These are phyloP conservation scores for Tetradesmus lagerheimii DNA, from an alignment of 139 green algal genomes.

Conservation along the genomic window DNA sequence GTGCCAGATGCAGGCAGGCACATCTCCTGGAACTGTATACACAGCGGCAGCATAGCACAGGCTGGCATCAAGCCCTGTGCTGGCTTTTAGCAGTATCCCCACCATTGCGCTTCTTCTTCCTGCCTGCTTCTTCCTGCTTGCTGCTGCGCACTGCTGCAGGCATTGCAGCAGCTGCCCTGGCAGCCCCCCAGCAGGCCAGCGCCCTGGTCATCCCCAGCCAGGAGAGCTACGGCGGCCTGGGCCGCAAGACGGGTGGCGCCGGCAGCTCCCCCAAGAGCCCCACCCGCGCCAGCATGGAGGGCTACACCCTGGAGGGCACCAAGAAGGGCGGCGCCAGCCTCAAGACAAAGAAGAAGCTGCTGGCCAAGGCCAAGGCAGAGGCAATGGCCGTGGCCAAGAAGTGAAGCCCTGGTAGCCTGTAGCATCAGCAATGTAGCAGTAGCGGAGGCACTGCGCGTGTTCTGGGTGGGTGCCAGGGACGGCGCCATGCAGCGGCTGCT, in stretches of 20 bases:
- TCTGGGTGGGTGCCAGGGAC: background rate
- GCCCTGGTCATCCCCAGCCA: constrained; percentile 46
- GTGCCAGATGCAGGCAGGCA: no score
- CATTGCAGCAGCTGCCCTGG: constrained; percentile 41
- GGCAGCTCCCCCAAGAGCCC: constrained; percentile 50
- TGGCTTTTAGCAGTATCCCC: no score
- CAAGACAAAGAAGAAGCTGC: constrained; percentile 64
- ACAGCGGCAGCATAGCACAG: no score
- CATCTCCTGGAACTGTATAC: no score
- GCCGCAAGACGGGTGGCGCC: constrained; percentile 26
- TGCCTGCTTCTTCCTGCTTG: background rate
- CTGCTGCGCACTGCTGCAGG: constrained; percentile 22
- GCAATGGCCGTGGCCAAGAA: constrained; percentile 46
- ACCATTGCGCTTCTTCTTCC: background rate
- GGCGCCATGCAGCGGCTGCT: background rate
- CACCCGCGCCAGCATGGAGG: constrained; percentile 51
- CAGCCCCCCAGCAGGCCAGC: constrained; percentile 11
- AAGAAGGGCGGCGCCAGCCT: constrained; percentile 64
- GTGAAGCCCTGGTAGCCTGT: background rate
- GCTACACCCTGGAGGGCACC: constrained; percentile 72
- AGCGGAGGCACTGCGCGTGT: background rate
- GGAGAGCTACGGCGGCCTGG: constrained; percentile 51
- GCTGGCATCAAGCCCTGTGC: no score
- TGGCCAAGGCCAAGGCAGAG: constrained; percentile 56
- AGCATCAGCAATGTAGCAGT: background rate